Conservation (phyloP, 192 early-diverging fungal species). For the Umbelopsis ramanniana region DNA sequence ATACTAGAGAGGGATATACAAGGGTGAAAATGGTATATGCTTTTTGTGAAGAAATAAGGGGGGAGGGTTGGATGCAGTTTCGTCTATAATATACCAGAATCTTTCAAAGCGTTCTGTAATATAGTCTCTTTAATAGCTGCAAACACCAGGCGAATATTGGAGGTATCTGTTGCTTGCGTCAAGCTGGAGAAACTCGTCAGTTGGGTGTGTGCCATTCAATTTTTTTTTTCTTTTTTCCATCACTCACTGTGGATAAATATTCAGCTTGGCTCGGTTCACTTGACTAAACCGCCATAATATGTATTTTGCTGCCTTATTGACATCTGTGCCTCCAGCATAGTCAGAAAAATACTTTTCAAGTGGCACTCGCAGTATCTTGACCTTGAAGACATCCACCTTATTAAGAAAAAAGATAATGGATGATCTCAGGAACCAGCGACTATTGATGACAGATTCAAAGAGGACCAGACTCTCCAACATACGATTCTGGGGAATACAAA, state of each 20-base stretch:
- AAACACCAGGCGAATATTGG: constrained; percentile 89
- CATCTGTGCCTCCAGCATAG: constrained; percentile 72
- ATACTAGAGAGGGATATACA: constrained; percentile 1
- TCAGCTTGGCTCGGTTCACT: constrained; percentile 79
- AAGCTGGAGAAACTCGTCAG: too few relatives aligned
- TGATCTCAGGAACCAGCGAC: constrained; percentile 81
- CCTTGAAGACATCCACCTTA: constrained; percentile 81
- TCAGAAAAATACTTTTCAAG: constrained; percentile 80
- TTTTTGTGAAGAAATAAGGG: neutral
- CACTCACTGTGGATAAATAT: constrained; percentile 82
- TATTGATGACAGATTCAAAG: constrained; percentile 86
- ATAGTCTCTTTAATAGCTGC: constrained; percentile 93
- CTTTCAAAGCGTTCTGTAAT: constrained; percentile 81
- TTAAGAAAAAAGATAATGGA: constrained; percentile 87
- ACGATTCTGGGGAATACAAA: constrained; percentile 60
- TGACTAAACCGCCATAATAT: constrained; percentile 90
- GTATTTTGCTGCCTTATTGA: constrained; percentile 83
- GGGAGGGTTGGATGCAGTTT: neutral
- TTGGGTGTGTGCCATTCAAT: too few relatives aligned
- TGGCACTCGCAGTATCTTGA: constrained; percentile 72
- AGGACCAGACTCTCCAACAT: constrained; percentile 84
- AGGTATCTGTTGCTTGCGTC: constrained; percentile 92
- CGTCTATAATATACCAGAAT: constrained; percentile 69
- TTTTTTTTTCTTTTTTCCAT: too few relatives aligned
- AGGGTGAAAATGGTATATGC: neutral